phyloP scores from a whole-genome alignment of 345 rosid species.

The Luvunga scandens region DNA sequence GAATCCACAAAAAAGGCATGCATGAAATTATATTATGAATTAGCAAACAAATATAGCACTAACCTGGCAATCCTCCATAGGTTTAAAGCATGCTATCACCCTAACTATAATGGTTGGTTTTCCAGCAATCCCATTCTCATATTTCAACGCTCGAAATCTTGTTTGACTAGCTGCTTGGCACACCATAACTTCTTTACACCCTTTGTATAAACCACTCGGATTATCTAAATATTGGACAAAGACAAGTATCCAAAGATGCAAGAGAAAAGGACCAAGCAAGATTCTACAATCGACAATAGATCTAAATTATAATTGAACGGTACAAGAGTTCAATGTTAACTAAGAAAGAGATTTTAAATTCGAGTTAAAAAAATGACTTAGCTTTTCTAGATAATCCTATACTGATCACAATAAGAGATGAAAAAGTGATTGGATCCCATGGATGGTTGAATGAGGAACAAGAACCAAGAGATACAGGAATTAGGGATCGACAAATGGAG shows the following conservation, averaged over 20 bases:
- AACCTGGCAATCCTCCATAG: constrained; percentile 97
- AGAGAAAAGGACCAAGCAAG: constrained; percentile 4
- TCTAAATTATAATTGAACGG: constrained; percentile 3
- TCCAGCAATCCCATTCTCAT: constrained; percentile 88
- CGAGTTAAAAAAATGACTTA: background rate
- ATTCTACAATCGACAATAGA: background rate
- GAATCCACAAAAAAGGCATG: background rate
- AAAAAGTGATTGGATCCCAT: constrained; percentile 51
- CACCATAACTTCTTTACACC: constrained; percentile 79
- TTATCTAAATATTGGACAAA: constrained; percentile 10
- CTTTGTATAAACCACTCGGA: constrained; percentile 21
- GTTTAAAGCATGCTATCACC: constrained; percentile 96
- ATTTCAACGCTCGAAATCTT: constrained; percentile 87
- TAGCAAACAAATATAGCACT: constrained; percentile 19
- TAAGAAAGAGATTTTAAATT: constrained; percentile 11
- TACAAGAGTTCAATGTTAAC: background rate
- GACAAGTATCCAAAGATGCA: constrained; percentile 12
- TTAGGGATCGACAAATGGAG: background rate
- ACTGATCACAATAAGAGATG: constrained; percentile 35
- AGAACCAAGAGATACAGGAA: constrained; percentile 1
- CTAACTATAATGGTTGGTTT: constrained; percentile 74
- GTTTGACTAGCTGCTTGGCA: constrained; percentile 96
- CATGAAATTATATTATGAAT: background rate
- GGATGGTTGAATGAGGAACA: constrained; percentile 10
- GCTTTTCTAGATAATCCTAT: constrained; percentile 46